phyloP scores from a whole-genome alignment of 768 basidiomycete species.

The Austroboletus eburneus region DNA sequence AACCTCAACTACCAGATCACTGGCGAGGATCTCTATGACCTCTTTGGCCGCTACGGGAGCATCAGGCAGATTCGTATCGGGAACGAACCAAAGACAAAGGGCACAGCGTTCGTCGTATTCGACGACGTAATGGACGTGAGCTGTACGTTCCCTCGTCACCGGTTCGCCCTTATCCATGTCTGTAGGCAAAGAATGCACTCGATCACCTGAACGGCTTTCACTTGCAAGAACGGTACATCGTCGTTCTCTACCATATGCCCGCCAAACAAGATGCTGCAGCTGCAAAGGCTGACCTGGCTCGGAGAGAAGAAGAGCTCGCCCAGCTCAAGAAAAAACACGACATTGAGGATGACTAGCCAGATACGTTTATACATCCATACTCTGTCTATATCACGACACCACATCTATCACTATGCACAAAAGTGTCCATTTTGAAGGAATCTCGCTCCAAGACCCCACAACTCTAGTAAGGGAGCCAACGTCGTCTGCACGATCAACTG shows the following conservation, averaged over 20 bases:
- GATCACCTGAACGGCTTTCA: conserved; percentile 98
- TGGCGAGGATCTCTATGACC: conserved; percentile 92
- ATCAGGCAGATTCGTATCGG: conserved; percentile 95
- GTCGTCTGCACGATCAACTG: conserved; percentile 12
- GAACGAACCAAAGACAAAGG: conserved; percentile 86
- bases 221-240: conserved; percentile 96
- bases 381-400: conserved; percentile 1
- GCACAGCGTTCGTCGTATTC: conserved; percentile 95
- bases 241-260: conserved; percentile 96
- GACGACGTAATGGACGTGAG: conserved; percentile 94
- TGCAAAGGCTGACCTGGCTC: conserved; percentile 87
- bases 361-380: conserved; percentile 1
- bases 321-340: conserved; percentile 84
- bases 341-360: conserved; percentile 66
- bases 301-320: conserved; percentile 85
- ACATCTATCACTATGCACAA: conserved; percentile 7
- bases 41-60: conserved; percentile 96
- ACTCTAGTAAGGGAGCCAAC: too few species aligned
- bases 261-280: conserved; percentile 94
- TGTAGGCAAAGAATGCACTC: conserved; percentile 90
- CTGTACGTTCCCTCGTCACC: conserved; percentile 4
- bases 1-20: conserved; percentile 91
- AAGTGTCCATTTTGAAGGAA: conserved; percentile 3
- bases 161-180: conserved; percentile 13
- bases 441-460: too few species aligned